phyloP scores from a whole-genome alignment of 495 filamentous ascomycete species.

The Astrothelium subdiscretum region DNA sequence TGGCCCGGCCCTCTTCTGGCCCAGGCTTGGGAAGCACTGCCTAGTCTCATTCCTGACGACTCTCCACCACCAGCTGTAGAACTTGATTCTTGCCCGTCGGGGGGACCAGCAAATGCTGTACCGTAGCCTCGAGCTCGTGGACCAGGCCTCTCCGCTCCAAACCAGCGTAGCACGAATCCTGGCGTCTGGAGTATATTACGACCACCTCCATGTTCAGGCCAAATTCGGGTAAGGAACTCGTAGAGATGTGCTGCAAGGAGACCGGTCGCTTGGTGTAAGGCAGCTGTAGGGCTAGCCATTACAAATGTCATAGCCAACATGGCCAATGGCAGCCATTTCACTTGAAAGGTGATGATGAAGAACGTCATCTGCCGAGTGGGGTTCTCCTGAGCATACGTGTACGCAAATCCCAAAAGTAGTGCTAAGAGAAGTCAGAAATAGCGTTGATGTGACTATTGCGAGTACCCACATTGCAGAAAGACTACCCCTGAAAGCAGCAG shows the following conservation, averaged over 20 bases:
- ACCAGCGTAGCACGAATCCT: slow-evolving; percentile 48
- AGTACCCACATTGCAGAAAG: slow-evolving; percentile 15
- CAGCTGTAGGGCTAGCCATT: slow-evolving; percentile 33
- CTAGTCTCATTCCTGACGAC: neutral
- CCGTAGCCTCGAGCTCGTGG: neutral
- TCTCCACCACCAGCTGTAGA: neutral
- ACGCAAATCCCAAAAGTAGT: slow-evolving; percentile 64
- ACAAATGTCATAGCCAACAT: slow-evolving; percentile 62
- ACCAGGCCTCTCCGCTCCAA: slow-evolving; percentile 21
- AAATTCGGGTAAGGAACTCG: slow-evolving; percentile 73
- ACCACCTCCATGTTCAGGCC: slow-evolving; percentile 73
- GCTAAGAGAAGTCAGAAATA: slow-evolving; percentile 32
- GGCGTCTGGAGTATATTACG: slow-evolving; percentile 61
- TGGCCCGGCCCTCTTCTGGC: neutral
- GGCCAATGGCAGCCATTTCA: slow-evolving; percentile 62
- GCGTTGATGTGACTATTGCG: neutral
- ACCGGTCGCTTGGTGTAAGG: slow-evolving; percentile 50
- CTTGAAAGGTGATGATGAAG: slow-evolving; percentile 65
- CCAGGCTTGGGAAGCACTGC: neutral
- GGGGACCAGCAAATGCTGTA: neutral
- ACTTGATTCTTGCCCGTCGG: neutral
- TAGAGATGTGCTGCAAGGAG: slow-evolving; percentile 74
- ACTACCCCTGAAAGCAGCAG: slow-evolving; percentile 5
- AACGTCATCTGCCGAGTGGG: slow-evolving; percentile 56
- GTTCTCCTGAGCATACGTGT: slow-evolving; percentile 74